A percentile compares a stretch with the other conserved stretches of the same genome.
Conservation (phyloP, 371 early-diverging fungal species). For the Apophysomyces elegans region DNA sequence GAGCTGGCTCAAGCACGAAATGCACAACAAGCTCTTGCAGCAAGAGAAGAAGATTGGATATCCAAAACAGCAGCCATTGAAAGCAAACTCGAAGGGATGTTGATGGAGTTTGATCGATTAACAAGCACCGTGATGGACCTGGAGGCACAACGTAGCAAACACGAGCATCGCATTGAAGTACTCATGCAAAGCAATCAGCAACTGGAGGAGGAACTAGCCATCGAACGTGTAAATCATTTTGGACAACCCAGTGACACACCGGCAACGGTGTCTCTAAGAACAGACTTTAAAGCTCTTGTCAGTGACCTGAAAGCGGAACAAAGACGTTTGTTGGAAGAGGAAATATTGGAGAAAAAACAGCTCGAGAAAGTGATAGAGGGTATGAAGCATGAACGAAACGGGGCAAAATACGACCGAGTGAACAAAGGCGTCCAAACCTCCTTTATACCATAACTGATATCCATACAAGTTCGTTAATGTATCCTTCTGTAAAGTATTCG, state of each 20-base stretch:
- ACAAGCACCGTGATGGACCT: constrained; percentile 60
- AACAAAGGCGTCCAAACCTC: constrained; percentile 58
- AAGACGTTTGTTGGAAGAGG: constrained; percentile 52
- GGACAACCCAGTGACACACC: constrained; percentile 33
- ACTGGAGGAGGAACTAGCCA: constrained; percentile 40
- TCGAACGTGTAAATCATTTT: constrained; percentile 41
- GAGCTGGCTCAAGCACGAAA: constrained; percentile 14
- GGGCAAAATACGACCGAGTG: constrained; percentile 47
- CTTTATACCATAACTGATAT: constrained; percentile 2
- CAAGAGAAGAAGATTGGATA: constrained; percentile 45
- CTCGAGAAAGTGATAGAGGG: constrained; percentile 56
- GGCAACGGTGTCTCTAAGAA: constrained; percentile 59
- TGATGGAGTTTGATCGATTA: constrained; percentile 61
- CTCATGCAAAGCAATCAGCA: constrained; percentile 33
- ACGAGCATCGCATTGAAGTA: constrained; percentile 47
- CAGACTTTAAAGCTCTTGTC: constrained; percentile 64
- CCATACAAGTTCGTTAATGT: background rate
- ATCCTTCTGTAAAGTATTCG: too few relatives aligned
- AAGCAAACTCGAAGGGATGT: constrained; percentile 56
- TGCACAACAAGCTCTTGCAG: constrained; percentile 36
- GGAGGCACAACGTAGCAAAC: constrained; percentile 47
- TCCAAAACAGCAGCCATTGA: constrained; percentile 47
- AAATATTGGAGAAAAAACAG: constrained; percentile 54
- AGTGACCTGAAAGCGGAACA: constrained; percentile 59
- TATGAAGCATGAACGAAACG: constrained; percentile 58